Evolutionary conservation across 2,329 filamentous ascomycete genomes (phyloP).

Genomic region (Fusarium foetens): DNA sequence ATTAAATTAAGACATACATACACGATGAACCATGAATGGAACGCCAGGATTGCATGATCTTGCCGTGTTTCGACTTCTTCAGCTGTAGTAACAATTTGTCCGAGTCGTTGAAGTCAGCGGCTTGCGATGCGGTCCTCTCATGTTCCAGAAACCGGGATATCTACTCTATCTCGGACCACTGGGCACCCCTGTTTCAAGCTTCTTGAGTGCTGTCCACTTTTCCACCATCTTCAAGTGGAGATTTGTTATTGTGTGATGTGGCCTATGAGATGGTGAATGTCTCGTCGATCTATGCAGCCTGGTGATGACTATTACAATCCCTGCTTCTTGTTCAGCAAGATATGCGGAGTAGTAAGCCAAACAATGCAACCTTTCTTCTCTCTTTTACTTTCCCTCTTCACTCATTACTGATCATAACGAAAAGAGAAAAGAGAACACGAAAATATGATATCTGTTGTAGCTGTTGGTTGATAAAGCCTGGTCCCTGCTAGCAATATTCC

Average conservation of each 20-base stretch:
- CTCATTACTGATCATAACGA: background rate
- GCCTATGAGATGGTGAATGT: background rate
- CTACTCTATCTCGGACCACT: background rate
- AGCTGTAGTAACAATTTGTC: background rate
- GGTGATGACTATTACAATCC: constrained; percentile 8
- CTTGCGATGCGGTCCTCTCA: background rate
- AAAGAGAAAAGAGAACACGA: background rate
- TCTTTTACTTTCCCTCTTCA: background rate
- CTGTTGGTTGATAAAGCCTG: background rate
- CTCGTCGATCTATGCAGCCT: background rate
- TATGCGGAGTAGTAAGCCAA: background rate
- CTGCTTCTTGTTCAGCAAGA: background rate
- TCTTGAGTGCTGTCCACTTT: background rate
- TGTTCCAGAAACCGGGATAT: background rate
- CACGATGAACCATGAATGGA: background rate
- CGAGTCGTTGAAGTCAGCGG: background rate
- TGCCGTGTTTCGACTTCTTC: background rate
- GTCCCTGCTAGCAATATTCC: constrained; percentile 6
- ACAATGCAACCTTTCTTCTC: background rate
- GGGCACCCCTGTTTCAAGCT: background rate
- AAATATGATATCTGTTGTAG: background rate
- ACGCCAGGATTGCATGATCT: background rate
- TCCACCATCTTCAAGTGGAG: background rate
- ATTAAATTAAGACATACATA: background rate
- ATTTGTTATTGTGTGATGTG: accelerated